Conservation (phyloP, 805 yeast genomes). For the Pichia cephalocereana region DNA sequence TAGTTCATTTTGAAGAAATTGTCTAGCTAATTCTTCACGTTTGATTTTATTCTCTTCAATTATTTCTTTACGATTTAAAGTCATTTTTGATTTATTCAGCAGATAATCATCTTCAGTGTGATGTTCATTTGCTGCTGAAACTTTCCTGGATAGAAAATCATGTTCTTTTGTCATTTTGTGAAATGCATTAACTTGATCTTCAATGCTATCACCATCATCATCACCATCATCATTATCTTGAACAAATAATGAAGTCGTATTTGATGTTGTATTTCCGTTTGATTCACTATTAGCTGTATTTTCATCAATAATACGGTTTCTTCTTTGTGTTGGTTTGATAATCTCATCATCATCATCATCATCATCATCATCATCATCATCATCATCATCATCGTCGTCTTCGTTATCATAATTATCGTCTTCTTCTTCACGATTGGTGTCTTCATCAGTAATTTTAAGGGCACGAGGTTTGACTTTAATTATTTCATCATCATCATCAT, state of each 20-base stretch:
- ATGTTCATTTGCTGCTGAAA: neutral
- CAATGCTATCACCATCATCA: neutral
- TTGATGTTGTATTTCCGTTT: neutral
- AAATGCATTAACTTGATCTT: slow-evolving; percentile 8
- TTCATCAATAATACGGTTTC: neutral
- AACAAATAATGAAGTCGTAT: neutral
- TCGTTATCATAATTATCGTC: too few species aligned
- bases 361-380: slow-evolving; percentile 4
- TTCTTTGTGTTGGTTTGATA: neutral
- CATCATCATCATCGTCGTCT: neutral
- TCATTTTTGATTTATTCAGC: neutral
- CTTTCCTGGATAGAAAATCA: slow-evolving; percentile 21
- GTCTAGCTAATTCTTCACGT: slow-evolving; percentile 1
- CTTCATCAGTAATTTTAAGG: too few species aligned
- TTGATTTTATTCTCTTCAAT: slow-evolving; percentile 1
- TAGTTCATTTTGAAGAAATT: slow-evolving; percentile 1
- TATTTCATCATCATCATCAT: neutral
- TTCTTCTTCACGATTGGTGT: too few species aligned
- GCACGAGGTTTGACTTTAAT: too few species aligned
- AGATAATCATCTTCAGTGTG: neutral
- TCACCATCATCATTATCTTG: neutral
- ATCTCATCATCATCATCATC: slow-evolving; percentile 7
- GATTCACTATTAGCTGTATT: neutral
- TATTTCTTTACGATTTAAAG: slow-evolving; percentile 3
- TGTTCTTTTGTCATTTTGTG: slow-evolving; percentile 19